These are phyloP conservation scores for Jackrogersella minutella DNA, from an alignment of 495 filamentous ascomycete species.

Conservation along the genomic window DNA sequence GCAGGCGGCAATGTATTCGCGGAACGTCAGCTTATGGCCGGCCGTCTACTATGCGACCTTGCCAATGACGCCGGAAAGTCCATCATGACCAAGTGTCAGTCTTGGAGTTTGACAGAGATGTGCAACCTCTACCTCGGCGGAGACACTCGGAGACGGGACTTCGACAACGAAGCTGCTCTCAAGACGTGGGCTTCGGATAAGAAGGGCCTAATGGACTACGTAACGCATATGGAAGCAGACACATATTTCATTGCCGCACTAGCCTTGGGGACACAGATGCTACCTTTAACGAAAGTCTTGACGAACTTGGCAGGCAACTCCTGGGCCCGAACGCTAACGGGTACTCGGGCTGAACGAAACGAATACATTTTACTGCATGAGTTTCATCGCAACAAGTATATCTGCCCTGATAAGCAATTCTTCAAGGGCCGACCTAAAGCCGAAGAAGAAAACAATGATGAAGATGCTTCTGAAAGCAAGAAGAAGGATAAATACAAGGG, in stretches of 20 bases:
- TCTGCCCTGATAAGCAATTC: constrained; percentile 90
- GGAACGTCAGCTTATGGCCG: constrained; percentile 87
- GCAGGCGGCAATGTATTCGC: constrained; percentile 88
- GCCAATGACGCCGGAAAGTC: constrained; percentile 98
- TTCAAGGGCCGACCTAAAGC: constrained; percentile 73
- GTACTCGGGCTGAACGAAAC: constrained; percentile 95
- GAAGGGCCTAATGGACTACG: constrained; percentile 89
- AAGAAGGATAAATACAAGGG: constrained; percentile 99
- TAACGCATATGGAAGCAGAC: constrained; percentile 90
- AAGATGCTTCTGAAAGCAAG: constrained; percentile 74
- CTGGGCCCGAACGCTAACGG: constrained; percentile 94
- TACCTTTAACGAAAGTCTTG: constrained; percentile 91
- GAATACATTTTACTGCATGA: constrained; percentile 99
- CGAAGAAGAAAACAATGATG: constrained; percentile 68
- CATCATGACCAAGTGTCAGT: constrained; percentile 95
- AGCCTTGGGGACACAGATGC: constrained; percentile 85
- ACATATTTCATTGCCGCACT: constrained; percentile 95
- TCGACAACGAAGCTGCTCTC: constrained; percentile 86
- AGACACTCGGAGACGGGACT: constrained; percentile 73
- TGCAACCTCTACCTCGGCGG: constrained; percentile 82
- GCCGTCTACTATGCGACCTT: constrained; percentile 90
- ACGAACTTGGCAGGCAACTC: constrained; percentile 98
- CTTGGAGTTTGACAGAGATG: constrained; percentile 98
- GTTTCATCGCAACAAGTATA: constrained; percentile 94
- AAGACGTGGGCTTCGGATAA: constrained; percentile 87